Evolutionary conservation across 2,329 filamentous ascomycete species (phyloP), one percentile per base, ranked within the genome.

Genomic region (Plectosphaerella sp.): DNA sequence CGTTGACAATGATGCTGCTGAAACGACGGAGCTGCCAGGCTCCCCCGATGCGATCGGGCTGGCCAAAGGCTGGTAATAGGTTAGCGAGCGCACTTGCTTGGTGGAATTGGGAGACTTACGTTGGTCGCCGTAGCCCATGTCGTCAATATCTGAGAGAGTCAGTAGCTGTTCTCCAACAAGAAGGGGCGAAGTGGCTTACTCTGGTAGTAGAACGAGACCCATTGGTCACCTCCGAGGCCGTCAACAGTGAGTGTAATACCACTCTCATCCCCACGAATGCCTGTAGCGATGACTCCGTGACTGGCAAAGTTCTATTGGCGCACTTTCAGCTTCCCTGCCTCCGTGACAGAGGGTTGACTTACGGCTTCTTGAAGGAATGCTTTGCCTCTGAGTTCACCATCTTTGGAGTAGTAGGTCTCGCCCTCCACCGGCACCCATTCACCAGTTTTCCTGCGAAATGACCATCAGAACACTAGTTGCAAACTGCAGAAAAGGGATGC

Each of bases 11-110:
- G 2, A 86, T 81, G 47, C 81, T 83, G 59, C 76, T 77, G 52
- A 85, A 79, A 10, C 82, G 75, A 5, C 82, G 75, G 6, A 86
- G 66, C 54, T 83, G 78, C 81, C 81, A 86, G 0, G 70, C 65
- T 0, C 82, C 81, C 5, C 77, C 77, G 51, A 86, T 83, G 7
- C 82, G 75, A 59, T 86, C 81, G 0, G 82, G 82, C 0, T 68
- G 66, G 6, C 82, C 82, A 43, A 74, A 76, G 2, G 82, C 41
- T 43, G 11, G 16, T 22, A 4, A 20, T 2, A 12, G 16, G 41
- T 43, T 20, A 43, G 41, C 41, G 11, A 20, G n/a, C 2, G n/a
- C 5, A 18, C 41, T 20, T 43, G 5, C 7, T 43, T 43, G 11
- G 37, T 41, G 10, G 16, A 20, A 20, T 6, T 11, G 7, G 41